Evolutionary conservation across 139 green algal species (phyloP).

Genomic region (Chlorella sp.): DNA sequence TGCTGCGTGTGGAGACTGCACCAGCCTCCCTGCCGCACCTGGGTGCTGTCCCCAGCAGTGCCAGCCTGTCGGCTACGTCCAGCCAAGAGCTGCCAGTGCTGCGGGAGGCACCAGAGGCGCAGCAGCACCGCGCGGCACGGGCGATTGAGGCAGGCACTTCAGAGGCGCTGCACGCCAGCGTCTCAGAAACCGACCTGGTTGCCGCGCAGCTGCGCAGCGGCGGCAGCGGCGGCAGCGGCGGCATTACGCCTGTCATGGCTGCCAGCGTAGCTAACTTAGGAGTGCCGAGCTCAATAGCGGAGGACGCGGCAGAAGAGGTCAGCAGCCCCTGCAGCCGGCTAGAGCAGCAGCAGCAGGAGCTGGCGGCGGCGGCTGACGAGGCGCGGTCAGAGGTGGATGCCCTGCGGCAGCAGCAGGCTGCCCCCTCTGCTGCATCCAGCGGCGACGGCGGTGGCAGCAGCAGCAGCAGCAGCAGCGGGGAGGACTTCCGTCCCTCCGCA

Average conservation of each 20-base stretch:
- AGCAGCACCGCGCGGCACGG: too few species aligned
- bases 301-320: slow-evolving; percentile 6
- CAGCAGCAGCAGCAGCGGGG: neutral
- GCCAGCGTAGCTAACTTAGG: too few species aligned
- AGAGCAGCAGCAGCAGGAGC: neutral
- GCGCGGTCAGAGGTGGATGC: neutral
- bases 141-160: neutral
- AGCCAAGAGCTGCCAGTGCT: neutral
- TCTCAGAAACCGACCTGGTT: neutral
- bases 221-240: too few species aligned
- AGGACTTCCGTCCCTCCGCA: neutral
- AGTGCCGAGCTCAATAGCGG: neutral
- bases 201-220: neutral
- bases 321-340: neutral
- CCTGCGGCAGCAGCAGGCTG: neutral
- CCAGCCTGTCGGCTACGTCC: neutral
- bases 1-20: slow-evolving; percentile 21
- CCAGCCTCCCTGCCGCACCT: neutral
- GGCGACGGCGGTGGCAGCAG: neutral
- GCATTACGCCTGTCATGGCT: too few species aligned
- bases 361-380: neutral
- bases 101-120: neutral
- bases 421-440: neutral
- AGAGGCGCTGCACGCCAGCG: slow-evolving; percentile 8
- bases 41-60: neutral